Evolutionary conservation across 495 filamentous ascomycete genomes (phyloP).

Genomic region (Daldinia childiae): DNA sequence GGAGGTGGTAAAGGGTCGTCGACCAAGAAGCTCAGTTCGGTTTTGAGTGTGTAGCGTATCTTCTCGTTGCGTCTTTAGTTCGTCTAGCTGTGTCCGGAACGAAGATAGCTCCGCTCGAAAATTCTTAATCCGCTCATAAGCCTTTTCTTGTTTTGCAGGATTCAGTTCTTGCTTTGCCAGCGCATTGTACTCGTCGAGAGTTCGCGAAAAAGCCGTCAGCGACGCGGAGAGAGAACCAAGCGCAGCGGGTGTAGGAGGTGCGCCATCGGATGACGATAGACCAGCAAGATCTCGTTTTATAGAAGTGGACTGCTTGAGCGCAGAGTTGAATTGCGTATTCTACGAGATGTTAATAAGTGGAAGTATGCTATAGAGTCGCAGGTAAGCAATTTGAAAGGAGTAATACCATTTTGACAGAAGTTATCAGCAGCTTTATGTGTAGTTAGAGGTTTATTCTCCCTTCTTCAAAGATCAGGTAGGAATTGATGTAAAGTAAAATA

Average conservation of each 20-base stretch:
- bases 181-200: constrained; percentile 89
- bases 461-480: no score
- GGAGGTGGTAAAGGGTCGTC: constrained; percentile 83
- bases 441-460: no score
- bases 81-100: constrained; percentile 79
- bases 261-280: constrained; percentile 66
- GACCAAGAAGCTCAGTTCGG: constrained; percentile 84
- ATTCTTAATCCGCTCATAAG: constrained; percentile 81
- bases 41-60: constrained; percentile 77
- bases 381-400: neutral
- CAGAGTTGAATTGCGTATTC: constrained; percentile 97
- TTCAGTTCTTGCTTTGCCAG: constrained; percentile 89
- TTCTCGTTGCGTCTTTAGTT: constrained; percentile 76
- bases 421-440: neutral
- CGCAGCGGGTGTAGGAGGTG: constrained; percentile 47
- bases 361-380: neutral
- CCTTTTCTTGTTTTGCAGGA: constrained; percentile 88
- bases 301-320: constrained; percentile 88
- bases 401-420: constrained; percentile 23
- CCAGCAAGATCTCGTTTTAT: constrained; percentile 84
- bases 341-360: constrained; percentile 34
- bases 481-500: no score
- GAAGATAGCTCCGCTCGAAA: constrained; percentile 85
- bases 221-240: constrained; percentile 72
- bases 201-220: constrained; percentile 86